phyloP scores from a whole-genome alignment of 2,329 filamentous ascomycete species.

The Diaporthe sp. region DNA sequence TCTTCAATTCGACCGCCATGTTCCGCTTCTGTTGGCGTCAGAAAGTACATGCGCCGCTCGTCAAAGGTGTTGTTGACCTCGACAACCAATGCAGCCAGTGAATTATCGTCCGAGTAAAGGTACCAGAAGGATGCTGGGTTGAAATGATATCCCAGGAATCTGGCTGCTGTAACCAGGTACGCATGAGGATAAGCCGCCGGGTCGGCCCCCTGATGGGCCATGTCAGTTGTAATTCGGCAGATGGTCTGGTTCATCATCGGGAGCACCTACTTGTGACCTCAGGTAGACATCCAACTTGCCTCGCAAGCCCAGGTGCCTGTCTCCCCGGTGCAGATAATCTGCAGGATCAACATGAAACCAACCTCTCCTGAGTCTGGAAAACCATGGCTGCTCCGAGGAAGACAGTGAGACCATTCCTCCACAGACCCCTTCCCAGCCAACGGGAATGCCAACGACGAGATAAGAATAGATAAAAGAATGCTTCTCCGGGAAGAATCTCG shows the following conservation, averaged over 20 bases:
- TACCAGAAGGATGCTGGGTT: conserved; percentile 87
- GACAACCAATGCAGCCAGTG: conserved; percentile 74
- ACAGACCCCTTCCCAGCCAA: conserved; percentile 70
- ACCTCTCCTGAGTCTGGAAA: conserved; percentile 41
- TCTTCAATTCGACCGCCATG: conserved; percentile 40
- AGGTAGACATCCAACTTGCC: conserved; percentile 75
- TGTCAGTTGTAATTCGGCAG: neutral
- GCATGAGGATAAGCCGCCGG: conserved; percentile 73
- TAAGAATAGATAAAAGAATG: conserved; percentile 81
- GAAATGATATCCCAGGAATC: conserved; percentile 78
- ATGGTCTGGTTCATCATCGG: conserved; percentile 39
- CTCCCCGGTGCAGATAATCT: conserved; percentile 73
- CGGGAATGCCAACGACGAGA: conserved; percentile 76
- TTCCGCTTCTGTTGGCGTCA: conserved; percentile 55
- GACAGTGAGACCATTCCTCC: conserved; percentile 68
- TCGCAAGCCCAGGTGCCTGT: conserved; percentile 65
- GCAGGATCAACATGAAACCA: conserved; percentile 73
- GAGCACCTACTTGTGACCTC: conserved; percentile 63
- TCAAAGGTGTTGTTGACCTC: conserved; percentile 86
- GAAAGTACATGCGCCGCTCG: conserved; percentile 76
- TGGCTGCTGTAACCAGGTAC: conserved; percentile 79
- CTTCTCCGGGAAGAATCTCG: conserved; percentile 74
- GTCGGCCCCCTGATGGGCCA: conserved; percentile 63
- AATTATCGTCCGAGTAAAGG: conserved; percentile 71
- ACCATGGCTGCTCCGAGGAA: conserved; percentile 42